Percentiles rank a stretch among this genome's conserved stretches.
These are phyloP conservation scores for Sporothrix mexicana DNA, from an alignment of 2,329 filamentous ascomycete genomes.

Conservation along the genomic window DNA sequence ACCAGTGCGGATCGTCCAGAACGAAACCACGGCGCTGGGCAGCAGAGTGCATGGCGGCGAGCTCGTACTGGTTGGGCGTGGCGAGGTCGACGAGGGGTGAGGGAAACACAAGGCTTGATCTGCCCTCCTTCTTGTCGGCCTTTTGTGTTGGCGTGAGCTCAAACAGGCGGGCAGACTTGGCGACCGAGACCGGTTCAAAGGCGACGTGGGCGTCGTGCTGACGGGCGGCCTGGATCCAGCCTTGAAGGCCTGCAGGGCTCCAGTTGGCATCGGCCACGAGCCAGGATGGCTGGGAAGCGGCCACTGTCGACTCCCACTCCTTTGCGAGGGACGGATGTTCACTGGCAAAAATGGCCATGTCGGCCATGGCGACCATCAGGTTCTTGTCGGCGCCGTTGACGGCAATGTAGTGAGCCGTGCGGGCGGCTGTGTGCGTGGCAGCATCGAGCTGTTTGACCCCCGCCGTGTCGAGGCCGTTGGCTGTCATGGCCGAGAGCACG, in stretches of 20 bases:
- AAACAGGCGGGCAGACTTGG: conserved; percentile 77
- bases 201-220: conserved; percentile 65
- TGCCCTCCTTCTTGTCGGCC: not conserved
- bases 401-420: conserved; percentile 90
- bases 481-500: conserved; percentile 68
- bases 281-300: conserved; percentile 69
- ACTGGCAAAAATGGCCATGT: conserved; percentile 77
- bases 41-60: conserved; percentile 76
- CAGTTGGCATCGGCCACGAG: conserved; percentile 89
- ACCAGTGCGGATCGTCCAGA: conserved; percentile 71
- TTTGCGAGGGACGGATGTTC: conserved; percentile 53
- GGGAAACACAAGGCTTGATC: conserved; percentile 56
- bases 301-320: conserved; percentile 66
- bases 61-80: conserved; percentile 83
- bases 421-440: conserved; percentile 54
- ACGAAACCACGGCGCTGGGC: conserved; percentile 72
- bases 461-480: conserved; percentile 67
- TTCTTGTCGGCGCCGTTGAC: conserved; percentile 85
- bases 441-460: conserved; percentile 64
- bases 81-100: conserved; percentile 70
- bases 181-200: conserved; percentile 87
- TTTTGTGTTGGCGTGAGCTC: conserved; percentile 37
- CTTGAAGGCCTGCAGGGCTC: conserved; percentile 67
- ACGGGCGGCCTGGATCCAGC: conserved; percentile 70
- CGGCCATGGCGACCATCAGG: conserved; percentile 90